Evolutionary conservation across 73 alveolate species (phyloP).

Genomic region (Tetrahymena thermophila): DNA sequence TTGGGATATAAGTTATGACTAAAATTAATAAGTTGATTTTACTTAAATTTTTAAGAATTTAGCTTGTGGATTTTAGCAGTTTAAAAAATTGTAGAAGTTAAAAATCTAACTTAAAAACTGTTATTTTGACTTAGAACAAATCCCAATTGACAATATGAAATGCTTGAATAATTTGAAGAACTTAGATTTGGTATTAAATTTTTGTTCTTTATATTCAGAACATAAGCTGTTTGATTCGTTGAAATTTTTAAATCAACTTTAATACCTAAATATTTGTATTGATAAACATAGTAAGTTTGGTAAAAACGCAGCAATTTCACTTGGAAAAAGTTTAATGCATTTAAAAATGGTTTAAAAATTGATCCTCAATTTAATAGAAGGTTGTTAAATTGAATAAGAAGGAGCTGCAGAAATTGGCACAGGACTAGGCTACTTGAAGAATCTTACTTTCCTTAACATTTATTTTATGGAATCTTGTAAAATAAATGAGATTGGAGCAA

Average conservation of each 20-base stretch:
- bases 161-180: not conserved
- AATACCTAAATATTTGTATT: not conserved
- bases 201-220: not conserved
- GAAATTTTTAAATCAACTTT: not conserved
- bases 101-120: not conserved
- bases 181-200: not conserved
- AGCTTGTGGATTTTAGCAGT: not conserved
- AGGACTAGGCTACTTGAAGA: not conserved
- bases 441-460: not conserved
- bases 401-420: not conserved
- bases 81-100: not conserved
- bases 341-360: not conserved
- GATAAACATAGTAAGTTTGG: not conserved
- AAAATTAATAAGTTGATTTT: not conserved
- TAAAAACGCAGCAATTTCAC: not conserved
- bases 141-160: not conserved
- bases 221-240: not conserved
- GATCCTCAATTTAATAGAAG: not conserved
- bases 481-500: not conserved
- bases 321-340: not conserved
- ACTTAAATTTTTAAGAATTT: not conserved
- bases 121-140: not conserved
- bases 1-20: not conserved
- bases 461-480: not conserved
- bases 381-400: not conserved